Base-by-base conservation (phyloP, 129 eudicot genomes). In the Daucus carota region DNA sequence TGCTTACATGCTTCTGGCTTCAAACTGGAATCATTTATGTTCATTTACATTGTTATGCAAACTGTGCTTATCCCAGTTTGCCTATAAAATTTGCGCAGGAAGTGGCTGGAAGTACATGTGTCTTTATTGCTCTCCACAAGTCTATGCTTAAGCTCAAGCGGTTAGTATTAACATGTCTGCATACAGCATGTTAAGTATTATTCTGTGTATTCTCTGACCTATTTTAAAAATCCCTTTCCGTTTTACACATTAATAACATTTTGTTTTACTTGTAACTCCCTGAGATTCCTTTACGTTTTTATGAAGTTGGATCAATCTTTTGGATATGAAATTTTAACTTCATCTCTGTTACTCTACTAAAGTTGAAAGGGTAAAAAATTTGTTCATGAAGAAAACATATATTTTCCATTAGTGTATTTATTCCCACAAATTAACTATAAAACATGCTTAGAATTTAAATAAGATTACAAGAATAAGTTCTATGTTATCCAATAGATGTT, bases 141-240 rank as follows among this genome's bases (percentile, higher is more conserved):
- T 91, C 99, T 76, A 91, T 94, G 99, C 73, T 89, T 81, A 88
- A 80, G 63, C 92, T 94, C 70, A 86, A 85, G 67, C 94, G 97
- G 99, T 94, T 75, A 78, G 96, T 83, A 74, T 36, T 3, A 28
- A 72, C 36, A 12, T 72, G 47, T 26, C 14, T 72, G 33, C 38
- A n/a, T 70, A 11, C 5, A 42, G 36, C 74, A 40, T 24, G 22
- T 38, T 52, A 10, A 70, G 74, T 31, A 70, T 17, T n/a, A n/a
- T n/a, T n/a, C n/a, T n/a, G n/a, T n/a, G n/a, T n/a, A 36, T 70
- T 41, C 10, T 26, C 44, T 41, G 48, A 4, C 3, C n/a, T 18
- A 36, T 36, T 11, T 10, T 17, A 1, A 34, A 33, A 46, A 1
- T 68, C 14, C 50, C 60, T 24, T 62, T 18, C 18, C 28, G 11